Conservation (phyloP, 148 eudicot genomes). For the Rhododendron henanense region DNA sequence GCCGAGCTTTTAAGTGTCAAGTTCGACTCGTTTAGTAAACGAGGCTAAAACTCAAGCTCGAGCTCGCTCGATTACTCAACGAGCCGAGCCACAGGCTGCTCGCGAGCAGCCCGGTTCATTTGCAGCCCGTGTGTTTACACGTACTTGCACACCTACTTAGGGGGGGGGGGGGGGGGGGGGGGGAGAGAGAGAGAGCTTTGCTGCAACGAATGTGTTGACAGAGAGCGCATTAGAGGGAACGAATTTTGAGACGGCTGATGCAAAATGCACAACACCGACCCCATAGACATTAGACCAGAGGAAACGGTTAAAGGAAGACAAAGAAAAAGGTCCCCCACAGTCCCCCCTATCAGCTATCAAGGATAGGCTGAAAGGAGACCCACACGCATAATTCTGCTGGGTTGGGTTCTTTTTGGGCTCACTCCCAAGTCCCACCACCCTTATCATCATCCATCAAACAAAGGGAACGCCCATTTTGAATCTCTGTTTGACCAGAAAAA, state of each 20-base stretch:
- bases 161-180: no score
- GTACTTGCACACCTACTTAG: no score
- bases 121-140: no score
- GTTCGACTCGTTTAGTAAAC: no score
- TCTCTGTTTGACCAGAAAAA: no score
- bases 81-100: no score
- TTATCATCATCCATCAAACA: no score
- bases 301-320: neutral
- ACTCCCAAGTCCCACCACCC: neutral
- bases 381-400: neutral
- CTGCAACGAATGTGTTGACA: neutral
- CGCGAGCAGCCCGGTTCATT: no score
- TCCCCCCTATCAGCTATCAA: neutral
- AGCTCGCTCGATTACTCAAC: no score
- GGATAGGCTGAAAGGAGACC: neutral
- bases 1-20: no score
- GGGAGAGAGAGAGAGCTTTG: neutral
- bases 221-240: neutral
- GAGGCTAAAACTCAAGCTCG: no score
- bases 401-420: neutral
- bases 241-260: neutral
- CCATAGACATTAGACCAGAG: neutral
- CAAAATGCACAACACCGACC: neutral
- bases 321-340: neutral
- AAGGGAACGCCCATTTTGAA: neutral